Conservation (phyloP, 2,329 filamentous ascomycete species). For the Thelonectria rubi region DNA sequence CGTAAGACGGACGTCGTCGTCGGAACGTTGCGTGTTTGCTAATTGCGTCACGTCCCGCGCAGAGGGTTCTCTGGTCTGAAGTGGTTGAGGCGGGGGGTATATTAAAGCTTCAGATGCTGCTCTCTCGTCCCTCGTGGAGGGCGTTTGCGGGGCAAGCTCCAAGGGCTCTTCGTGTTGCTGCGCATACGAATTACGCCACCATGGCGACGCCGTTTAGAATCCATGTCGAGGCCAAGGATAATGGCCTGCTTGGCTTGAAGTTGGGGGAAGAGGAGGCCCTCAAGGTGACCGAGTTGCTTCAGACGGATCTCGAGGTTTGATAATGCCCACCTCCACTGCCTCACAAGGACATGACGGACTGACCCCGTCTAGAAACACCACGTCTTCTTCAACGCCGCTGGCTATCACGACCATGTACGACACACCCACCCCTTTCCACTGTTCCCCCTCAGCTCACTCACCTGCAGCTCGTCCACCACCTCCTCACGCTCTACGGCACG, state of each 20-base stretch:
- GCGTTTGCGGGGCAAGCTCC: conserved; percentile 23
- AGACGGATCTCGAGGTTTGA: conserved; percentile 74
- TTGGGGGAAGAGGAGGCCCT: conserved; percentile 68
- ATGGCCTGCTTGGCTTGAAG: conserved; percentile 58
- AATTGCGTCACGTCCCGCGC: too few relatives aligned
- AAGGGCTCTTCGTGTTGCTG: neutral
- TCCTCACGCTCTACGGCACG: conserved; percentile 80
- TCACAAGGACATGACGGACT: neutral
- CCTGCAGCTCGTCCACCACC: conserved; percentile 71
- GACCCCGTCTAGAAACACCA: conserved; percentile 61
- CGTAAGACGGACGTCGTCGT: neutral
- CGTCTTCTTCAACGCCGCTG: conserved; percentile 79
- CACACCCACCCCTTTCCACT: neutral
- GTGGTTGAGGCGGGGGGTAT: too few relatives aligned
- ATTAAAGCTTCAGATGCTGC: conserved; percentile 21
- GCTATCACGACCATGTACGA: conserved; percentile 82
- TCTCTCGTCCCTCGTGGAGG: conserved; percentile 20
- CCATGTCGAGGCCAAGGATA: conserved; percentile 57
- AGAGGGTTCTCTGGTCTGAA: too few relatives aligned
- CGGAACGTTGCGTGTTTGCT: neutral
- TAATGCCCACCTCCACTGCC: neutral
- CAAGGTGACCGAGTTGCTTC: conserved; percentile 73
- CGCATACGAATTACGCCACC: conserved; percentile 14
- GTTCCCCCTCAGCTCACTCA: conserved; percentile 4
- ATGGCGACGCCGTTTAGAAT: conserved; percentile 62